These are phyloP conservation scores for Leonotis leonurus DNA, from an alignment of 257 asterid genomes.

Conservation along the genomic window DNA sequence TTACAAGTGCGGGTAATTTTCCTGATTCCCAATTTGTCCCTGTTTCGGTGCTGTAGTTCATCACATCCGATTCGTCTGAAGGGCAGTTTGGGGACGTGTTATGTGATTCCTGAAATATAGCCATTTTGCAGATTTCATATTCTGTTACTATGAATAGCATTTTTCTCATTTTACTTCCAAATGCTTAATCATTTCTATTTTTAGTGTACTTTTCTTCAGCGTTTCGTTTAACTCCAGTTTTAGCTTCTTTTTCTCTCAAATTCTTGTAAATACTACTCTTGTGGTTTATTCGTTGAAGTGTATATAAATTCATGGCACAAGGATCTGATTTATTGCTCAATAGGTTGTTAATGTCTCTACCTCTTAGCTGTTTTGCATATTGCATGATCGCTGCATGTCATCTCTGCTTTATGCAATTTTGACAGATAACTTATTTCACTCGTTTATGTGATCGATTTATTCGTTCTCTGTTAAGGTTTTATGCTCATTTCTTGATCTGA, in stretches of 20 bases:
- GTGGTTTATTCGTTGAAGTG: constrained; percentile 1
- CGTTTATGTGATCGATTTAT: neutral
- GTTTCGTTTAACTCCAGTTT: neutral
- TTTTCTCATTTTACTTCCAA: neutral
- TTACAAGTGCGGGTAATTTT: constrained; percentile 79
- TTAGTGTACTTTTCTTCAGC: constrained; percentile 14
- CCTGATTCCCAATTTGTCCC: constrained; percentile 26
- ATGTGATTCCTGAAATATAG: constrained; percentile 39
- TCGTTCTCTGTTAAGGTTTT: neutral
- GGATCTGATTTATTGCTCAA: neutral
- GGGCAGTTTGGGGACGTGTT: constrained; percentile 46
- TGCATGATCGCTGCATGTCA: neutral
- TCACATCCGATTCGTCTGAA: constrained; percentile 10
- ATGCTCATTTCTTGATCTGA: constrained; percentile 4
- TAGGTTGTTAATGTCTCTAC: neutral
- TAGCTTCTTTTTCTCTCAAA: neutral
- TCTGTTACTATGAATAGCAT: constrained; percentile 14
- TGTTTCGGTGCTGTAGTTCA: constrained; percentile 2
- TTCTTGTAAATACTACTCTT: neutral
- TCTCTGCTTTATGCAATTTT: neutral
- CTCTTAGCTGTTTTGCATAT: neutral
- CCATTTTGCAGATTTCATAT: constrained; percentile 13
- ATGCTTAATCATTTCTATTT: constrained; percentile 26
- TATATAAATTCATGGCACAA: neutral
- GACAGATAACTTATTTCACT: neutral